Conservation (phyloP, 352 stramenopile genomes). For the Phytophthora pinifolia region DNA sequence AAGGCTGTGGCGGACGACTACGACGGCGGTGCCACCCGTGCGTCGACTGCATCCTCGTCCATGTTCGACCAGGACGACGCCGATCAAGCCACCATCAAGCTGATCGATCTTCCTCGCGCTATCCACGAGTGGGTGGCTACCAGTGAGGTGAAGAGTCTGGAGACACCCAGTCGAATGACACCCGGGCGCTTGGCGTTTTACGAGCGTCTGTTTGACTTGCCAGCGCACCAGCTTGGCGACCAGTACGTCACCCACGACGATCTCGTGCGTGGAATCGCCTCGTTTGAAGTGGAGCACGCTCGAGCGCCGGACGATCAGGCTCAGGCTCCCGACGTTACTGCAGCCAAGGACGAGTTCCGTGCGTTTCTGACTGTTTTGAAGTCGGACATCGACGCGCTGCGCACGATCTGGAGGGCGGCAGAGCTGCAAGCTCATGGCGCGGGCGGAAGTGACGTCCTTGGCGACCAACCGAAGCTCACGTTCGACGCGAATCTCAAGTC, state of each 20-base stretch:
- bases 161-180: conserved; percentile 14
- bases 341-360: conserved; percentile 41
- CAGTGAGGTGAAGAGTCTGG: conserved; percentile 15
- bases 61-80: conserved; percentile 11
- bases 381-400: conserved; percentile 52
- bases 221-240: conserved; percentile 35
- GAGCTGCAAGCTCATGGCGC: conserved; percentile 56
- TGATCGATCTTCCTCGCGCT: conserved; percentile 46
- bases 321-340: conserved; percentile 11
- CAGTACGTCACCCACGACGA: conserved; percentile 72
- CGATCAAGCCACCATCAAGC: conserved; percentile 46
- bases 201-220: conserved; percentile 51
- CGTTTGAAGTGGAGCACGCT: conserved; percentile 30
- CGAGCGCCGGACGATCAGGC: conserved; percentile 20
- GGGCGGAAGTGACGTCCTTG: conserved; percentile 25
- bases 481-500: conserved; percentile 77
- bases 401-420: conserved; percentile 64
- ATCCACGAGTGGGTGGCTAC: conserved; percentile 45
- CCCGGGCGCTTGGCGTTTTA: conserved; percentile 35
- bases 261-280: conserved; percentile 55
- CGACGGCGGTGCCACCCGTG: conserved; percentile 11
- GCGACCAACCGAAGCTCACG: conserved; percentile 43
- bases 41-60: conserved; percentile 3
- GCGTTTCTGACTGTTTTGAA: conserved; percentile 50
- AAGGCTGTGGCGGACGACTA: conserved; percentile 44